A percentile compares a stretch with the other conserved stretches of the same genome.
Evolutionary conservation across 768 basidiomycete genomes (phyloP).

Genomic region (Tulasnella sp.): DNA sequence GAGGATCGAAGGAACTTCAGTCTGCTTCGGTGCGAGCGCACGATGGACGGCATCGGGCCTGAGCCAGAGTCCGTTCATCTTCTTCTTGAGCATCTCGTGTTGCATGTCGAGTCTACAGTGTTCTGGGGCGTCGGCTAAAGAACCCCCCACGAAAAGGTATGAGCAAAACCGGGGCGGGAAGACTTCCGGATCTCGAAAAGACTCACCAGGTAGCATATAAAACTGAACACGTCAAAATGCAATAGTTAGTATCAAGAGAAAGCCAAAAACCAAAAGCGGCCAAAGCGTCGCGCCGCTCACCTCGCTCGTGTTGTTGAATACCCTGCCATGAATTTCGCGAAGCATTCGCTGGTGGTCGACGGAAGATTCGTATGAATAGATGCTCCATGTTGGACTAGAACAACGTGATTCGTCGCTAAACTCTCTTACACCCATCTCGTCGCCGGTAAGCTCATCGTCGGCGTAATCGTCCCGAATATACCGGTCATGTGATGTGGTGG

Average conservation of each 20-base stretch:
- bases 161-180: not conserved
- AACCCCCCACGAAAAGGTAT: not conserved
- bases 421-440: not conserved
- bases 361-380: conserved; percentile 11
- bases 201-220: conserved; percentile 3
- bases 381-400: not conserved
- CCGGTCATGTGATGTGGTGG: not conserved
- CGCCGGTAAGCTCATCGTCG: not conserved
- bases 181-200: not conserved
- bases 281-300: not conserved
- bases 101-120: conserved; percentile 14
- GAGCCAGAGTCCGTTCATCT: conserved; percentile 1
- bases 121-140: not conserved
- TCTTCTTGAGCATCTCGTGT: conserved; percentile 4
- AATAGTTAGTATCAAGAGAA: not conserved
- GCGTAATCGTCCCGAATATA: not conserved
- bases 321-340: conserved; percentile 1
- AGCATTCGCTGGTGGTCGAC: conserved; percentile 5
- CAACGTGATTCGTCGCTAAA: not conserved
- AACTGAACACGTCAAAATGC: not conserved
- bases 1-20: not conserved
- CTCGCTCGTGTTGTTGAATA: not conserved
- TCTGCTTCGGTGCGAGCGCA: conserved; percentile 4
- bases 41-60: not conserved
- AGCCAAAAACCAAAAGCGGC: not conserved